Base-by-base conservation (phyloP, 2,329 filamentous ascomycete species). In the Plenodomus lindquistii region DNA sequence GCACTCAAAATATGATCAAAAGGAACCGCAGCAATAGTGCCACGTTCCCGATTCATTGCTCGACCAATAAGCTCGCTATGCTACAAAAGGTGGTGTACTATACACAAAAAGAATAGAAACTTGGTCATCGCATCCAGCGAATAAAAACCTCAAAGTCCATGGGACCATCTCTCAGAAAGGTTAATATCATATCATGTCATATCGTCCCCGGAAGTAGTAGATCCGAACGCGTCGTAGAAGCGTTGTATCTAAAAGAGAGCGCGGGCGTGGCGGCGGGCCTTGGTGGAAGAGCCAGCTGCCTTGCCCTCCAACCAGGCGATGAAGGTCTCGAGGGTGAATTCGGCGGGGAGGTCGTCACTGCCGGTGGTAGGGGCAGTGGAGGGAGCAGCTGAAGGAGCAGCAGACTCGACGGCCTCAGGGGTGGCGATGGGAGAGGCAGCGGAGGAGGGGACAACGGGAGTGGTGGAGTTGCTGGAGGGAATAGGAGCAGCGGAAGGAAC, bases 291-390 rank as follows among this genome's bases (percentile, higher is more conserved):
- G 11, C 47, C 27, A 4, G 27, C 10, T 13, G 52, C 48, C 62
- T 62, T 58, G 37, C 57, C 53, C 61, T 67, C 58, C 38, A 72
- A 59, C 67, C 67, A 71, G 1, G 59, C 48, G 45, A 71, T 66
- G 54, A 72, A 67, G 19, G 63, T 63, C 35, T 67, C 60, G 37
- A 69, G 42, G 38, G 67, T 72, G 63, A 69, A 72, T 48, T 57
- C 60, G 52, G 62, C 50, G 40, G 68, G 63, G 10, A 67, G 57
- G 7, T 37, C 47, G 39, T 39, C 46, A 21, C 48, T 45, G 34
- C 50, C 50, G 29, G 39, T 45, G 16, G 60, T 39, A 7, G 48
- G n/a, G 3, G 48, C 22, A 29, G 50, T 42, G 19, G 57, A 41
- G 29, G n/a, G n/a, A n/a, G n/a, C n/a, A n/a, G 55, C 40, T 4